phyloP scores from a whole-genome alignment of 2,329 filamentous ascomycete genomes.

The Curvularia lunata region DNA sequence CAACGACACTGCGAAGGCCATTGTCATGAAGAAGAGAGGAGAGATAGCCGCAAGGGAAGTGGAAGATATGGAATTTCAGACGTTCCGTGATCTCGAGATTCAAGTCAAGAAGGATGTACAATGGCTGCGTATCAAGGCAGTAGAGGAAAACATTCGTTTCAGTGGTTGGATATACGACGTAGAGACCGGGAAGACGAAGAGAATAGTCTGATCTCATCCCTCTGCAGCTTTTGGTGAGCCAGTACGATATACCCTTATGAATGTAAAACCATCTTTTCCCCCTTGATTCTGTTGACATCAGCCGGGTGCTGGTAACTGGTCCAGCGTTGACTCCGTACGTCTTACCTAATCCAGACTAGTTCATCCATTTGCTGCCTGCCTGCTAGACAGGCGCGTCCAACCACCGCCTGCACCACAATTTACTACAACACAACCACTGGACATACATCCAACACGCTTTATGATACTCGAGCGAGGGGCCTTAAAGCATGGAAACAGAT shows the following conservation, averaged over 20 bases:
- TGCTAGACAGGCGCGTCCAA: background rate
- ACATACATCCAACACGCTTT: background rate
- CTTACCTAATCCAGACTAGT: conserved; percentile 7
- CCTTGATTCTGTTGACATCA: background rate
- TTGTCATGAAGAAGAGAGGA: conserved; percentile 67
- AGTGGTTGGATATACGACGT: conserved; percentile 82
- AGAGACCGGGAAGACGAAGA: conserved; percentile 69
- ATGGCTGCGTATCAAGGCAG: conserved; percentile 65
- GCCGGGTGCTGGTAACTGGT: background rate
- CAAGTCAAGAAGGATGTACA: conserved; percentile 71
- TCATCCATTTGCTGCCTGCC: background rate
- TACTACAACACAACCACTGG: background rate
- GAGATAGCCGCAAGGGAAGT: conserved; percentile 56
- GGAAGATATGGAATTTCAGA: conserved; percentile 65
- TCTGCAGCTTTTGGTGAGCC: background rate
- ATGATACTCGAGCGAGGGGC: no score
- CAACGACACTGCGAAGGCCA: conserved; percentile 61
- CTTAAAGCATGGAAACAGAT: background rate
- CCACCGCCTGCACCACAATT: background rate
- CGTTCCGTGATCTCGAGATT: conserved; percentile 63
- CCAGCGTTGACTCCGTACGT: background rate
- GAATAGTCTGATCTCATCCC: conserved; percentile 46
- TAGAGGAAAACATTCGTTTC: conserved; percentile 66
- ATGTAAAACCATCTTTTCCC: conserved; percentile 5
- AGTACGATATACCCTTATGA: conserved; percentile 16